Base-by-base conservation (phyloP, 495 filamentous ascomycete species). In the Monascus purpureus region DNA sequence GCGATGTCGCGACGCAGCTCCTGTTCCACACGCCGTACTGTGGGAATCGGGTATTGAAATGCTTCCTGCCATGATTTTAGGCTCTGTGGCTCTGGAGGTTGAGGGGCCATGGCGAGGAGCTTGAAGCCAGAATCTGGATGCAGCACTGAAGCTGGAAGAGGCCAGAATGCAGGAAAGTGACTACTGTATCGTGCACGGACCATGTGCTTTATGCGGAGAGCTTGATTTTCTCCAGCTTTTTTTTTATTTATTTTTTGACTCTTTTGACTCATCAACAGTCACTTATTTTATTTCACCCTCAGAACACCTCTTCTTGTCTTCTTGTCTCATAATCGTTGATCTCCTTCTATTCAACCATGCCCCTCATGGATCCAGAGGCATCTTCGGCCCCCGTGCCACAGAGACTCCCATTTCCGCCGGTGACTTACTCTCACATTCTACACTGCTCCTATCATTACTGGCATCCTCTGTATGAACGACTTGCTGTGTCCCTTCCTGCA, bases 401-500 rank as follows among this genome's bases (percentile, higher is more conserved):
- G 18, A 56, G 54, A 20, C 69, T 82, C 17, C 80, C 72, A 23
- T 96, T 96, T 43, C 78, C 81, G 9, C 83, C 84, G 2, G 68
- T 94, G 26, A 81, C 75, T 4, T 73, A 75, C 43, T 70, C 76
- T 16, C 90, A 97, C 46, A 92, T 97, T 43, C 56, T 93, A 22
- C 74, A 95, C 53, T 97, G 90, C 59, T 90, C 90, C 23, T 95
- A 86, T 53, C 80, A 93, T 53, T 70, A 68, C 37, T 97, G 90
- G 90, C 80, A 93, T 42, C 68, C 78, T 35, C 74, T 71, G 75
- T 80, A 45, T 32, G 70, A 64, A 38, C 27, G 36, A 11, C 29
- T 14, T 7, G 35, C 32, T 29, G 18, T 13, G 17, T 17, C n/a
- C 3, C 11, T 29, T 16, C 13, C 6, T 24, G 22, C 6, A 11